Percentiles rank a stretch among this genome's conserved stretches.
Conservation (phyloP, 2,329 filamentous ascomycete genomes). For the Boeremia exigua region DNA sequence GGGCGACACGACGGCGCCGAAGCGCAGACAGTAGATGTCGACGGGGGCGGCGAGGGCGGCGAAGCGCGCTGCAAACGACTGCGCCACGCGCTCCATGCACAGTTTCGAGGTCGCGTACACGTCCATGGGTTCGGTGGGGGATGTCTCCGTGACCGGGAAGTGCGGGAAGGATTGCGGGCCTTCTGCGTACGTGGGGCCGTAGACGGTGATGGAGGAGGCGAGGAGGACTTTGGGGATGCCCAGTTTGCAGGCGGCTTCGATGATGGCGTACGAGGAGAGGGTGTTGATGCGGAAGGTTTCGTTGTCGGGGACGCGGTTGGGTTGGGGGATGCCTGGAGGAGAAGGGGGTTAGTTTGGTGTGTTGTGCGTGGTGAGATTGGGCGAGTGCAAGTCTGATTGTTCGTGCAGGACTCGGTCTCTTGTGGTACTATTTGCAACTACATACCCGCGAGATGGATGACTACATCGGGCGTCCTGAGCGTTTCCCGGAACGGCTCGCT, state of each 20-base stretch:
- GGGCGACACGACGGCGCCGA: slow-evolving; percentile 66
- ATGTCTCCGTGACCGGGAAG: slow-evolving; percentile 65
- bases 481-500: slow-evolving; percentile 47
- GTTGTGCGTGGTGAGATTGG: no score
- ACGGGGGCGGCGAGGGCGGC: slow-evolving; percentile 22
- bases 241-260: slow-evolving; percentile 66
- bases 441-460: slow-evolving; percentile 65
- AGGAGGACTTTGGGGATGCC: slow-evolving; percentile 67
- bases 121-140: slow-evolving; percentile 65
- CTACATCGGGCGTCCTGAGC: slow-evolving; percentile 58
- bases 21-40: slow-evolving; percentile 66
- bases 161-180: slow-evolving; percentile 61
- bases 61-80: slow-evolving; percentile 62
- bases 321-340: slow-evolving; percentile 52
- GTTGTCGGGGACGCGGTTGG: slow-evolving; percentile 66
- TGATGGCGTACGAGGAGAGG: slow-evolving; percentile 59
- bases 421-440: background rate
- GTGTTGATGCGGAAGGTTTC: slow-evolving; percentile 58
- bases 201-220: slow-evolving; percentile 63
- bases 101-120: slow-evolving; percentile 66
- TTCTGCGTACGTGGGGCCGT: slow-evolving; percentile 64
- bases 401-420: no score
- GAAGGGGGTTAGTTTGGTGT: background rate
- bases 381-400: background rate
- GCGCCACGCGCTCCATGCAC: slow-evolving; percentile 62